These are phyloP conservation scores for Tolypocladium guangdongense DNA, from an alignment of 2,329 filamentous ascomycete genomes.

Conservation along the genomic window DNA sequence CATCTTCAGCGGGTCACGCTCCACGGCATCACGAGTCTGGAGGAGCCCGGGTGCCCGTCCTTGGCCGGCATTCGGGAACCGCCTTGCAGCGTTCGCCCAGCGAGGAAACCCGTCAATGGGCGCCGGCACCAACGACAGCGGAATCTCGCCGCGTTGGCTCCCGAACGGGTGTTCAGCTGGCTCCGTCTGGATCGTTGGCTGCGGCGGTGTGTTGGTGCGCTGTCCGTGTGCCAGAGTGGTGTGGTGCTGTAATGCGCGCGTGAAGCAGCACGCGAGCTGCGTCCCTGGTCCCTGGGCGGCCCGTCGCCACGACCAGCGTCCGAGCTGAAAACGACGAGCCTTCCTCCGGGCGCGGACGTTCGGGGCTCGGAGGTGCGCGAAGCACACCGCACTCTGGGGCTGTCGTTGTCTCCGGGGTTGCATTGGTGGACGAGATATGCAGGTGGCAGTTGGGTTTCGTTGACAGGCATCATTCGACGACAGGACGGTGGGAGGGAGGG, in stretches of 20 bases:
- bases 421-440: neutral
- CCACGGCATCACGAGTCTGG: neutral
- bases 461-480: neutral
- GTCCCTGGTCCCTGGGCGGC: neutral
- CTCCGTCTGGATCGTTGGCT: neutral
- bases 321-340: neutral
- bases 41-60: neutral
- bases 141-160: neutral
- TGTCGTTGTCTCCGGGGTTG: neutral
- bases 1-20: neutral
- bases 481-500: neutral
- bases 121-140: neutral
- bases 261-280: too few species aligned
- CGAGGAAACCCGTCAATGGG: too few species aligned
- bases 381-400: too few species aligned
- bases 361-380: neutral
- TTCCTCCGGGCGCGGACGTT: neutral
- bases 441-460: neutral
- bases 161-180: neutral
- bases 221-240: too few species aligned
- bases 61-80: neutral
- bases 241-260: too few species aligned
- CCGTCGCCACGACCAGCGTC: neutral
- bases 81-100: too few species aligned
- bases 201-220: neutral